Conservation (phyloP, 192 early-diverging fungal species). For the Pilaira anomala region DNA sequence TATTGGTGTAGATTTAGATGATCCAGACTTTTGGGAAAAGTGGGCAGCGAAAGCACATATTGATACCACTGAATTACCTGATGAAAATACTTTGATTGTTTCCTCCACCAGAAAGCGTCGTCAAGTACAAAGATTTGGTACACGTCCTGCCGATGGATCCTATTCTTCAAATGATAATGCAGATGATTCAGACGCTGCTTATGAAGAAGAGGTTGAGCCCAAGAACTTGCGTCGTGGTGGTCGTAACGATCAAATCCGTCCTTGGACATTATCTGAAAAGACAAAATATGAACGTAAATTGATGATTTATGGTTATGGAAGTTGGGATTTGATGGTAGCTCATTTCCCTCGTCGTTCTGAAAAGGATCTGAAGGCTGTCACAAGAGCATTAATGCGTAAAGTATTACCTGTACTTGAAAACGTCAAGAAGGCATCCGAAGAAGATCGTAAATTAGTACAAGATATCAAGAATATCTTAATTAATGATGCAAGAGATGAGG, state of each 20-base stretch:
- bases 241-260: constrained; percentile 40
- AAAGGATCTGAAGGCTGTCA: constrained; percentile 58
- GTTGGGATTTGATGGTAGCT: constrained; percentile 62
- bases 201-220: constrained; percentile 40
- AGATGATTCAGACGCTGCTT: constrained; percentile 43
- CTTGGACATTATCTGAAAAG: constrained; percentile 55
- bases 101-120: constrained; percentile 65
- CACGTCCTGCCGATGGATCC: constrained; percentile 35
- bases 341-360: constrained; percentile 54
- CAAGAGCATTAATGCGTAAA: constrained; percentile 48
- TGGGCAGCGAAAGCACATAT: constrained; percentile 75
- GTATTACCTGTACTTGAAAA: constrained; percentile 46
- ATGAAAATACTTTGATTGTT: constrained; percentile 63
- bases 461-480: constrained; percentile 59
- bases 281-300: constrained; percentile 56
- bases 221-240: constrained; percentile 21
- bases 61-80: constrained; percentile 51
- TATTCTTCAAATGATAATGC: constrained; percentile 46
- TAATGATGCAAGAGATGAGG: constrained; percentile 41
- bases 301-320: constrained; percentile 62
- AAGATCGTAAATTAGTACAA: constrained; percentile 56
- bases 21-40: constrained; percentile 90
- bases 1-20: constrained; percentile 71
- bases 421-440: constrained; percentile 46
- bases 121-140: constrained; percentile 54